Base-by-base conservation (phyloP, 2,329 filamentous ascomycete species). In the Clarireedia monteithiana region DNA sequence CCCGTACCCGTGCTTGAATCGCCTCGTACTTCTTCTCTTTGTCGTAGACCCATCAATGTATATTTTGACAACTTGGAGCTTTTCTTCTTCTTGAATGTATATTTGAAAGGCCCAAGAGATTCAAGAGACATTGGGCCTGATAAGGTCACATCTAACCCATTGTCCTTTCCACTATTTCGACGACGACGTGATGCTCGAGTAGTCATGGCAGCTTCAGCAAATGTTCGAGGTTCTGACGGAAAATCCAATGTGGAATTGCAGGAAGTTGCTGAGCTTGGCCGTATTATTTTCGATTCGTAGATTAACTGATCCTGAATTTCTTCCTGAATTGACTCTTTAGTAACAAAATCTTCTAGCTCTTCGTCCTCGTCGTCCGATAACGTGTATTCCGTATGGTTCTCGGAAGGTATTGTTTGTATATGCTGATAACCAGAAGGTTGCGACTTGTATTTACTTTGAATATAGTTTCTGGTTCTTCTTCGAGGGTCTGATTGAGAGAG, bases 81-180 rank as follows among this genome's bases (percentile, higher is more conserved):
- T 48, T 54, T 59, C 54, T 57, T 57, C 34, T 55, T 58, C 17
- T 50, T 59, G 24, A 59, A 57, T 3, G 57, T 59, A 30, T 59
- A 59, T 48, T 51, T 59, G 50, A 59, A 59, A 23, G 57, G 44
- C 2, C 57, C 57, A 12, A 59, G 45, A 38, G 57, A 59, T 42
- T 49, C 57, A 17, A 59, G 40, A 44, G 44, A 57, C 54, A 59
- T 50, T 3, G 57, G 57, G 15, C 54, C 54, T 24, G 44, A 34
- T 20, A 59, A 26, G 15, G 6, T 53, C 27, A 56, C 23, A n/a
- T 57, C 57, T n/a, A 24, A 17, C 3, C 40, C 46, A 3, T 57
- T 40, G 26, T 57, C 45, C 12, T 57, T 23, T 3, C n/a, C 38
- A 27, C 39, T 45, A 40, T 53, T 53, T 20, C 38, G 36, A 17